These are phyloP conservation scores for Platanthera zijinensis DNA, from an alignment of 106 monocot genomes.

Conservation along the genomic window DNA sequence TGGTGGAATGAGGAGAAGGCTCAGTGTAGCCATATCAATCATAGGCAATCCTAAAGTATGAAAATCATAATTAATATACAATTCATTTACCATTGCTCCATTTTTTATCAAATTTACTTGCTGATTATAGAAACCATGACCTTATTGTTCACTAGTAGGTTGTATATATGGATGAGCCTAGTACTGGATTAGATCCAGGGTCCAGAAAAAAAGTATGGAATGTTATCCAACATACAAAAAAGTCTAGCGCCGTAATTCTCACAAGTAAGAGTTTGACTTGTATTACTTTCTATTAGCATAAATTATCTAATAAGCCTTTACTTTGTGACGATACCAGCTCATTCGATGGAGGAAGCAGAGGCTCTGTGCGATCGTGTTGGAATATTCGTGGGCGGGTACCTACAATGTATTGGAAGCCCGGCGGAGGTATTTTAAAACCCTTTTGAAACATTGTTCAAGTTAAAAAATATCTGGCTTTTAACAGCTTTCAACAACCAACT, in stretches of 20 bases:
- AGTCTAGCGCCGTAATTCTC: conserved; percentile 26
- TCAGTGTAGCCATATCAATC: conserved; percentile 58
- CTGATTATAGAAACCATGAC: neutral
- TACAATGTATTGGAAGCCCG: conserved; percentile 26
- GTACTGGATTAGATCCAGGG: conserved; percentile 33
- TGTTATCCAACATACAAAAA: conserved; percentile 16
- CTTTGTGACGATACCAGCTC: conserved; percentile 8
- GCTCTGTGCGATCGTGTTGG: conserved; percentile 21
- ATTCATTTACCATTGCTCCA: neutral
- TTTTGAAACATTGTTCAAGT: neutral
- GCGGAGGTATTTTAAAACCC: conserved; percentile 10
- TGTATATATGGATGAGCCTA: conserved; percentile 48
- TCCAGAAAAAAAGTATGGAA: conserved; percentile 35
- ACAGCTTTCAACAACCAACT: too few relatives aligned
- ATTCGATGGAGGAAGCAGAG: conserved; percentile 32
- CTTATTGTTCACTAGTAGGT: conserved; percentile 9
- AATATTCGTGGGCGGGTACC: conserved; percentile 23
- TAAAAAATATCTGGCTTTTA: too few relatives aligned
- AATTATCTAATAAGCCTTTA: too few relatives aligned
- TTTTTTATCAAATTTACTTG: neutral
- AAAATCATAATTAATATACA: neutral
- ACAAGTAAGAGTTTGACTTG: conserved; percentile 16
- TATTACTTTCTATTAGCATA: neutral
- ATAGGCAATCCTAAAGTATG: conserved; percentile 45
- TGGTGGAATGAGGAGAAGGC: conserved; percentile 67